Evolutionary conservation across 1,139 yeast species (phyloP), one percentile per base, ranked within the genome.

Genomic region (Suhomyces bokatorum): DNA sequence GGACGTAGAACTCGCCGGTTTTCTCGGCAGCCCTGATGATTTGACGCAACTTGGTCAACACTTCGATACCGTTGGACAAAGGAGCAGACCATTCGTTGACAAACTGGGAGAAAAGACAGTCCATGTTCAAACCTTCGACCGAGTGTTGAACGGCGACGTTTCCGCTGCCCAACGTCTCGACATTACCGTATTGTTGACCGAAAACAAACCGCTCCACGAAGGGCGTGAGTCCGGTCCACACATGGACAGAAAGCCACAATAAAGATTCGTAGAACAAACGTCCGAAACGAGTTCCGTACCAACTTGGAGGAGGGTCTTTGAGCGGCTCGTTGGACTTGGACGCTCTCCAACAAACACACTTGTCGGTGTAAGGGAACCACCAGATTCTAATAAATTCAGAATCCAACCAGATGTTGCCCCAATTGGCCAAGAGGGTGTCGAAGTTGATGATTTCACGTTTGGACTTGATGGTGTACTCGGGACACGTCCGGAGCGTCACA

Each of bases 31-130:
- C 70, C 29, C 73, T 60, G 42, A 91, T 87, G 5, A 79, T 76
- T 20, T 73, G 74, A 48, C 85, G 80, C 51, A 91, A 72, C 42
- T 86, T 71, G 43, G 78, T 73, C 53, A 91, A 75, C 11, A 86
- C 83, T 41, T 83, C 85, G 8, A 83, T 83, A 9, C 98, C 98
- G 48, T 80, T 78, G 26, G 70, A 75, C 59, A 93, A 70, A 27
- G 98, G 98, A 44, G 95, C 81, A 12, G 93, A 89, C 99, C 99
- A 93, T 68, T 93, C 99, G 61, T 91, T 84, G 44, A 93, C 99
- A 67, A 85, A 91, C 65, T 93, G 99, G 38, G 91, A 83, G 63
- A 90, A 93, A 54, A 91, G 71, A 63, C 99, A 93, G 69, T 93
- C 98, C 96, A 93, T 89, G 63, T 89, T 90, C 58, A 91, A 81